Conservation (phyloP, 768 basidiomycete genomes). For the Thelephora ganbajun region DNA sequence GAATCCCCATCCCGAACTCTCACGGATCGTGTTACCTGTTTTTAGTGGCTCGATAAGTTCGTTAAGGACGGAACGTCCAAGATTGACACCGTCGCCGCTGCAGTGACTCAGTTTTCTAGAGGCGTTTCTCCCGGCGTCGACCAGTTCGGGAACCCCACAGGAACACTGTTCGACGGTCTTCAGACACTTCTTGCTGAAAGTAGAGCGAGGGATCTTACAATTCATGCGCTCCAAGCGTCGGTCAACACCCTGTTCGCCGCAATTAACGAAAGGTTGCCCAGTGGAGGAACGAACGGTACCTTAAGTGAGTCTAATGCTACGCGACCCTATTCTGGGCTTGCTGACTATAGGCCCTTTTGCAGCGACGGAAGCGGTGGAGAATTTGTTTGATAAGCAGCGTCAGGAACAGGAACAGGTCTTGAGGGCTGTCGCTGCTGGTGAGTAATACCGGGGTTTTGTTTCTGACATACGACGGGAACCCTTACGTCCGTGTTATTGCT, state of each 20-base stretch:
- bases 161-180: conserved; percentile 22
- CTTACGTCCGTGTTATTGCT: background rate
- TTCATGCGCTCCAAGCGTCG: conserved; percentile 18
- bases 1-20: background rate
- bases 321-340: background rate
- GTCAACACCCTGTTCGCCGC: conserved; percentile 23
- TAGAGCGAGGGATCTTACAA: conserved; percentile 17
- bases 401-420: conserved; percentile 63
- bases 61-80: conserved; percentile 66
- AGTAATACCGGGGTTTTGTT: too few relatives aligned
- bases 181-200: conserved; percentile 21
- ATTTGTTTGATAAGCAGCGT: conserved; percentile 53
- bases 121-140: conserved; percentile 27
- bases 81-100: conserved; percentile 44
- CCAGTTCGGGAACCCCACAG: conserved; percentile 8
- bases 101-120: conserved; percentile 45
- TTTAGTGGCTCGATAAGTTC: conserved; percentile 73
- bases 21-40: background rate
- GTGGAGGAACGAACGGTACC: conserved; percentile 20
- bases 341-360: background rate
- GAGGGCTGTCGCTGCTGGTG: conserved; percentile 50
- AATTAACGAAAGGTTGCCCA: conserved; percentile 27
- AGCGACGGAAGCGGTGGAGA: conserved; percentile 46
- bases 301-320: conserved; percentile 24
- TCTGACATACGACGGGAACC: too few relatives aligned